A percentile compares a stretch with the other conserved stretches of the same genome.
These are phyloP conservation scores for Avicennia marina DNA, from an alignment of 257 asterid genomes.

Conservation along the genomic window DNA sequence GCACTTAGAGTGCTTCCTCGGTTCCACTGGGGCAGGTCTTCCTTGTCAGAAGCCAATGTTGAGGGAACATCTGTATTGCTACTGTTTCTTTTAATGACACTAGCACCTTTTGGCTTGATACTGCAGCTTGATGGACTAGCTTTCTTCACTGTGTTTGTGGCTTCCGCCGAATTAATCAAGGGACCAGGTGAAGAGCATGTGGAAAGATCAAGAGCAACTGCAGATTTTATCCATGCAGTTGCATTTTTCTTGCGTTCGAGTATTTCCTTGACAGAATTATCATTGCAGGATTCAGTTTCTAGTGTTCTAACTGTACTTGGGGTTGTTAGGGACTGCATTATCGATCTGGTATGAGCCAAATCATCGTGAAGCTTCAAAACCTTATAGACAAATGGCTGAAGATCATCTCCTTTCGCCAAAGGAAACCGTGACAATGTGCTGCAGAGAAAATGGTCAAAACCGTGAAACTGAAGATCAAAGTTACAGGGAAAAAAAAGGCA, in stretches of 20 bases:
- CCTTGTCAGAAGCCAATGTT: conserved; percentile 27
- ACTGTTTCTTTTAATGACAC: conserved; percentile 17
- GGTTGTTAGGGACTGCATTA: conserved; percentile 47
- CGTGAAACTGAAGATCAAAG: background rate
- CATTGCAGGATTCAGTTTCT: conserved; percentile 31
- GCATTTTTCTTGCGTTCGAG: conserved; percentile 59
- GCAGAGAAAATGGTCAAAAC: conserved; percentile 5
- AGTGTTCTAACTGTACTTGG: conserved; percentile 34
- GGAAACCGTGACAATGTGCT: conserved; percentile 60
- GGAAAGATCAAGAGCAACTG: conserved; percentile 60
- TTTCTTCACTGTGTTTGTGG: conserved; percentile 20
- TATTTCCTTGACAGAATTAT: conserved; percentile 40
- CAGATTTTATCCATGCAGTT: conserved; percentile 56
- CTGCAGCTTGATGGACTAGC: background rate
- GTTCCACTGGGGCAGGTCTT: conserved; percentile 33
- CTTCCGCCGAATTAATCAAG: conserved; percentile 4
- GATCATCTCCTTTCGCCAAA: conserved; percentile 45
- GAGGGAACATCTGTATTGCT: conserved; percentile 23
- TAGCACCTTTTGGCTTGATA: conserved; percentile 31
- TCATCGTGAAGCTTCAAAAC: conserved; percentile 50
- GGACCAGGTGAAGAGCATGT: conserved; percentile 20
- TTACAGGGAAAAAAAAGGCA: too few species aligned
- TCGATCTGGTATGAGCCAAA: conserved; percentile 40
- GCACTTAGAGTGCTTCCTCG: conserved; percentile 32
- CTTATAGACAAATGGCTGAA: conserved; percentile 43